Evolutionary conservation across 257 asterid genomes (phyloP).

Genomic region (Scutellaria galericulata): DNA sequence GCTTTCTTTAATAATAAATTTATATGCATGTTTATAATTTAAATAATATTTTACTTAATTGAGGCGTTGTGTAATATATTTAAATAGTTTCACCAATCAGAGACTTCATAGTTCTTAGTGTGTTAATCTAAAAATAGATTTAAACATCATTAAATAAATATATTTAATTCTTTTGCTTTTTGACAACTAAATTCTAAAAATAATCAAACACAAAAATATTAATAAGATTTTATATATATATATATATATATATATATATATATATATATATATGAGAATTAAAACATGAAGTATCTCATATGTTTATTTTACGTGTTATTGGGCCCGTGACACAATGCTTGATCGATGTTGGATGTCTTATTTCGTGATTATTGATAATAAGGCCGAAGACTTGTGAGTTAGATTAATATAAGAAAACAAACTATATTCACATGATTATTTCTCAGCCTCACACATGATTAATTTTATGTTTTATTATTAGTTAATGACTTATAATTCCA

Average conservation of each 20-base stretch:
- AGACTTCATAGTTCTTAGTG: no score
- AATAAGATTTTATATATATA: background rate
- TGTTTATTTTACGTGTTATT: background rate
- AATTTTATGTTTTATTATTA: no score
- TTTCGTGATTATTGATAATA: constrained; percentile 11
- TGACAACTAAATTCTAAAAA: background rate
- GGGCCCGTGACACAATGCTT: constrained; percentile 25
- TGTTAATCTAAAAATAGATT: no score
- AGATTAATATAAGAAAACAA: constrained; percentile 22
- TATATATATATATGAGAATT: background rate
- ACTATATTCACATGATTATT: constrained; percentile 22
- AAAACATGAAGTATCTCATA: background rate
- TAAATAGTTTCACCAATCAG: no score
- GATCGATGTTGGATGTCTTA: constrained; percentile 11
- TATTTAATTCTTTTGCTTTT: no score
- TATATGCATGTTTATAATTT: no score
- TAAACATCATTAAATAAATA: no score
- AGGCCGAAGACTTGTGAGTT: constrained; percentile 17
- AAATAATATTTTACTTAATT: no score
- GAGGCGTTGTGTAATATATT: no score
- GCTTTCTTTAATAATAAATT: no score
- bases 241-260: background rate
- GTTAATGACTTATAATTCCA: no score
- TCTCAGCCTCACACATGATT: constrained; percentile 19
- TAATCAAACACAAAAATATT: background rate